These are phyloP conservation scores for Pugionium cornutum DNA, from an alignment of 345 rosid species.

Conservation along the genomic window DNA sequence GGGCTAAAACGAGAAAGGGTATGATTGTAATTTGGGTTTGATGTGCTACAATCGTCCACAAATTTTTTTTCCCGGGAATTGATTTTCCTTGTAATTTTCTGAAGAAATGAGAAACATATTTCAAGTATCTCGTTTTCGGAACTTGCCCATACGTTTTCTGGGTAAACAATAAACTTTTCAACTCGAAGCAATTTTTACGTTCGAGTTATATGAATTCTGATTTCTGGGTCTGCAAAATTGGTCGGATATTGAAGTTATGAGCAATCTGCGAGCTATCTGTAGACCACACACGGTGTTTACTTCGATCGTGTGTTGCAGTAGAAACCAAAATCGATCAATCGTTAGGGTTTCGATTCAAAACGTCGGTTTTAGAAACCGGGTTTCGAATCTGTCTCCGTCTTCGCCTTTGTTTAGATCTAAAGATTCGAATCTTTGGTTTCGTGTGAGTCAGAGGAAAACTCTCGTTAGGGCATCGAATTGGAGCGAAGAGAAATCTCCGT, in stretches of 20 bases:
- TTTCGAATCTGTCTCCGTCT: constrained; percentile 42
- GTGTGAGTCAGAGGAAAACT: constrained; percentile 62
- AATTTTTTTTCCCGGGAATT: constrained; percentile 34
- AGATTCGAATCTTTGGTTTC: constrained; percentile 53
- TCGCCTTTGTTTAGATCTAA: constrained; percentile 48
- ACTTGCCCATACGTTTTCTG: constrained; percentile 16
- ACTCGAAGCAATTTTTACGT: not conserved
- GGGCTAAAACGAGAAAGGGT: constrained; percentile 17
- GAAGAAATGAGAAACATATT: constrained; percentile 22
- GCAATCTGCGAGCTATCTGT: constrained; percentile 64
- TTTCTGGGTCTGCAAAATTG: constrained; percentile 28
- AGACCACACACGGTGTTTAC: constrained; percentile 62
- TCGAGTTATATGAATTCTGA: constrained; percentile 30
- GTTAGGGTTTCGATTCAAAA: constrained; percentile 59
- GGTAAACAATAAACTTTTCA: not conserved
- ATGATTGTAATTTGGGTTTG: not conserved
- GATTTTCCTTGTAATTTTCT: constrained; percentile 27
- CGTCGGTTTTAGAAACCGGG: constrained; percentile 40
- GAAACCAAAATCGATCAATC: constrained; percentile 48
- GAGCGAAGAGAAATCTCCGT: constrained; percentile 73
- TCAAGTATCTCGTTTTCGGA: constrained; percentile 27
- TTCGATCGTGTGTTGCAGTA: constrained; percentile 53
- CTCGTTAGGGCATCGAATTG: constrained; percentile 65
- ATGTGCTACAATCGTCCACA: constrained; percentile 41
- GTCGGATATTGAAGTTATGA: constrained; percentile 40